A percentile compares a stretch with the other conserved stretches of the same genome.
phyloP scores from a whole-genome alignment of 2,329 filamentous ascomycete species.

The Colletotrichum siamense region DNA sequence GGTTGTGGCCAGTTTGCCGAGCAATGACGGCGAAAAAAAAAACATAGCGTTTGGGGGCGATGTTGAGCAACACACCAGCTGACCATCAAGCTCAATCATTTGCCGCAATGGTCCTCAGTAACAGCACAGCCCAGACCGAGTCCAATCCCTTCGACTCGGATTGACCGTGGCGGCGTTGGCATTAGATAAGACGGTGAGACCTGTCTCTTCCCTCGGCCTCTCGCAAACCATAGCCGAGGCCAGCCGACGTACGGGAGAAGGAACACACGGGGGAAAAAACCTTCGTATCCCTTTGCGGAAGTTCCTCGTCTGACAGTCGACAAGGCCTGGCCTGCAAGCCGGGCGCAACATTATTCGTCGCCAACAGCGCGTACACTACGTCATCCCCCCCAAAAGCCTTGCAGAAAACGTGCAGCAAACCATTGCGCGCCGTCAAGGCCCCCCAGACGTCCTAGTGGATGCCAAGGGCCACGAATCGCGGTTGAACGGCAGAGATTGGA shows the following conservation, averaged over 20 bases:
- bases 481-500: constrained; percentile 1
- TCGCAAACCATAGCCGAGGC: not conserved
- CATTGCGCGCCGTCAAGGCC: not conserved
- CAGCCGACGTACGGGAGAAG: not conserved
- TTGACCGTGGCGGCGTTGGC: not conserved
- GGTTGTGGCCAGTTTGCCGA: not conserved
- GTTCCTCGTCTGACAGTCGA: not conserved
- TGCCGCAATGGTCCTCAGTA: not conserved
- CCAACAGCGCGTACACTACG: not conserved
- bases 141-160: not conserved
- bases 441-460: not conserved
- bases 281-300: not conserved
- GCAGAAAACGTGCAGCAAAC: not conserved
- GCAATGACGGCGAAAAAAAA: not conserved
- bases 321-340: not conserved
- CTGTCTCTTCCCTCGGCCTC: not conserved
- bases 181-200: not conserved
- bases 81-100: not conserved
- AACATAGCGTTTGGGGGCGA: not conserved
- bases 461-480: not conserved
- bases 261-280: not conserved
- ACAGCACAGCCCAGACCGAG: not conserved
- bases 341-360: constrained; percentile 1
- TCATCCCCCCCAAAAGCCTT: not conserved
- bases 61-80: not conserved